Base-by-base conservation (phyloP, 2,329 filamentous ascomycete species). In the Fusarium coicis region DNA sequence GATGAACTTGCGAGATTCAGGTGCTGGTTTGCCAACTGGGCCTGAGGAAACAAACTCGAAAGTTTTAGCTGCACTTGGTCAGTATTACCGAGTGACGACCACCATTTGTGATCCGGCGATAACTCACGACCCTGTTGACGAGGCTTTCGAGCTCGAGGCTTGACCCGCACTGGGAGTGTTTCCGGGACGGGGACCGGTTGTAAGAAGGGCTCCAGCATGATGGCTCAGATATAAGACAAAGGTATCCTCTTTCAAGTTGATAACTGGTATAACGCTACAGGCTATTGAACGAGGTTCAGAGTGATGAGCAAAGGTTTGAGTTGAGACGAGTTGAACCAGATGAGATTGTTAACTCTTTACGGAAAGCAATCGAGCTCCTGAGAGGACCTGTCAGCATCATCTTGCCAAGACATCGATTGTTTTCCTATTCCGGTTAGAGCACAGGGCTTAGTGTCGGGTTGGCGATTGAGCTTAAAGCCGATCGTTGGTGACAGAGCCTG, bases 1-100 rank as follows among this genome's bases (percentile, higher is more conserved):
- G 63, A 78, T 77, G 59, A 79, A 67, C 72, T 78, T 78, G 53
- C 79, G 72, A 36, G 75, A 62, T 26, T 66, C 70, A 9, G 76
- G 63, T 8, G 66, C 66, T 32, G 76, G 74, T 42, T 77, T 79
- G 1, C 78, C 79, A 9, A 62, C 60, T 1, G 69, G 44, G 18
- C 73, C 79, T 16, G 75, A 73, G 14, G 70, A 63, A n/a, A 80
- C 71, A 30, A 80, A 80, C 42, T 75, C 74, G n/a, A 80, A 80
- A 4, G 61, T 63, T 12, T 74, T 78, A 18, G 61, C 76, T 77
- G n/a, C 10, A 19, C 11, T 34, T 11, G 1, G 8, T 49, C 18
- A 40, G 36, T 5, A 16, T 14, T 44, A 8, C 10, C 5, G 32
- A 7, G 21, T 32, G 32, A 32, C 4, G 12, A 12, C 32, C 32